Conservation (phyloP, 2,329 filamentous ascomycete genomes). For the Tolypocladium tundrense region DNA sequence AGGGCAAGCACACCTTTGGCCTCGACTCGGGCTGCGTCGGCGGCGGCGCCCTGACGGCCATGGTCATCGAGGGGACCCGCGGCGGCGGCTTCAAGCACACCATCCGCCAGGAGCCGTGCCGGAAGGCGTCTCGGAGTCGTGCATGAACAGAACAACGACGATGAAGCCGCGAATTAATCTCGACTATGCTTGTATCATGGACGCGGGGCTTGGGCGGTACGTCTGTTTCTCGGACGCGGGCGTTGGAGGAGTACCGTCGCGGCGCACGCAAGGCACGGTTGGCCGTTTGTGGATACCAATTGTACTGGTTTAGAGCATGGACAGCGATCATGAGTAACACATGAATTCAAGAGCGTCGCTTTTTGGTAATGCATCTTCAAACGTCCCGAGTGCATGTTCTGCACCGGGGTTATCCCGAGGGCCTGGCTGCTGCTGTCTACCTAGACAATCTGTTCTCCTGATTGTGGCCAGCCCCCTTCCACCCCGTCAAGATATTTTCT, state of each 20-base stretch:
- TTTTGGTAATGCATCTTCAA: neutral
- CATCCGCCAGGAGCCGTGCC: slow-evolving; percentile 32
- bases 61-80: slow-evolving; percentile 54
- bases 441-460: neutral
- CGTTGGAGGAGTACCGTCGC: neutral
- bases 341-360: neutral
- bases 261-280: neutral
- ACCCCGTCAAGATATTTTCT: neutral
- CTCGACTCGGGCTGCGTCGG: slow-evolving; percentile 76
- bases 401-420: neutral
- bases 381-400: neutral
- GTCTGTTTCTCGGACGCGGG: neutral
- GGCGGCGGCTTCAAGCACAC: slow-evolving; percentile 22
- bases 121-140: neutral
- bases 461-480: neutral
- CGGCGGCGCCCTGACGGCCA: slow-evolving; percentile 64
- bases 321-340: neutral
- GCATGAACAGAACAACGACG: neutral
- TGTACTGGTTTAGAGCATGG: neutral
- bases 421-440: neutral
- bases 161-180: neutral
- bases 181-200: neutral
- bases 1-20: slow-evolving; percentile 64
- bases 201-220: neutral
- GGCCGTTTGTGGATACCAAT: neutral